Evolutionary conservation across 306 rosid species (phyloP).

Genomic region (Purshia tridentata): DNA sequence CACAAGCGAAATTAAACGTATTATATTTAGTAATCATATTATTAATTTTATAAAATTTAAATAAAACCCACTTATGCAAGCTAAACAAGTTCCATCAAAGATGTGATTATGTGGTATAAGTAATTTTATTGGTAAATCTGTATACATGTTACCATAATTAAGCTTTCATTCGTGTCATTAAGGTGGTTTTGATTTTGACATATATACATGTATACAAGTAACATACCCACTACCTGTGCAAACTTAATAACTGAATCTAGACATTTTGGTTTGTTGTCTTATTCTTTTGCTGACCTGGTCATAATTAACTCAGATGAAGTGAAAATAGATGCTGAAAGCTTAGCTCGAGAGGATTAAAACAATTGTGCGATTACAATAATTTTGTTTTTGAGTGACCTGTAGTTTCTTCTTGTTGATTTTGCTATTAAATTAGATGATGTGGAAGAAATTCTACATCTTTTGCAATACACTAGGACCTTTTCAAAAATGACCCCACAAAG

Average conservation of each 20-base stretch:
- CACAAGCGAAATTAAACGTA: too few relatives aligned
- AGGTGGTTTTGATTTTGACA: background rate
- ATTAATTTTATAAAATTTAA: too few relatives aligned
- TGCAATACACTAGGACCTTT: background rate
- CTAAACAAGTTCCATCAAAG: too few relatives aligned
- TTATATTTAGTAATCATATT: too few relatives aligned
- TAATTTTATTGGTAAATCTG: too few relatives aligned
- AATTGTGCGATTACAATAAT: background rate
- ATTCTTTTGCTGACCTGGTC: conserved; percentile 1
- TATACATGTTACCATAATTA: background rate
- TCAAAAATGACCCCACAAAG: background rate
- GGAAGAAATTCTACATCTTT: conserved; percentile 2
- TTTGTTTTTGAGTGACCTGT: background rate
- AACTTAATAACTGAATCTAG: background rate
- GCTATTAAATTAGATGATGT: conserved; percentile 11
- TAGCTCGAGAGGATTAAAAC: conserved; percentile 1
- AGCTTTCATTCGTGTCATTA: background rate
- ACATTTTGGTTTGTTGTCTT: background rate
- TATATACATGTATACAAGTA: background rate
- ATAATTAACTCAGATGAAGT: background rate
- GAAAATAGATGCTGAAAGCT: background rate
- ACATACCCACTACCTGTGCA: background rate
- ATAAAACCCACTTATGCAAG: too few relatives aligned
- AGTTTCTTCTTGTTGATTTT: background rate
- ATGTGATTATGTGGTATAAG: too few relatives aligned